Evolutionary conservation across 768 basidiomycete genomes (phyloP), one percentile per base, ranked within the genome.

Genomic region (Boletus barrowsii): DNA sequence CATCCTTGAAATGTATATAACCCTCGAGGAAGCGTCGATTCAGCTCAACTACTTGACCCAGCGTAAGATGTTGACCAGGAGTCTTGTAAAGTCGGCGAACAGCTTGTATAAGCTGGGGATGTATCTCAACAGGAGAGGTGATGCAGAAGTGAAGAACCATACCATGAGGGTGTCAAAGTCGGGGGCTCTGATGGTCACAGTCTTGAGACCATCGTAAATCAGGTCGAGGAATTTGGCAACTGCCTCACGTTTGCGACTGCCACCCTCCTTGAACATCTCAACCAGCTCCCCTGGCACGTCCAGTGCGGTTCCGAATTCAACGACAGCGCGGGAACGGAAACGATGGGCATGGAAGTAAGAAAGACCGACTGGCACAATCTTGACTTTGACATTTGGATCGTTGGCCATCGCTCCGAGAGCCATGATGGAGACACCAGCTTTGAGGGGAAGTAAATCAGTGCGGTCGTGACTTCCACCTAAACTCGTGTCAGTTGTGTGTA

Each of bases 81-180:
- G 93, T 88, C 65, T 94, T 93, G 73, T 98, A 98, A 48, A 98
- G 74, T 48, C 96, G 81, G 48, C 96, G 85, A 15, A 89, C 92
- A 22, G 95, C 96, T 82, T 98, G 96, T 51, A 98, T 93, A 53
- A 98, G 82, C 94, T 97, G 49, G 47, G 53, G 17, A 49, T 48
- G 7, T 46, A 35, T 53, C 48, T 51, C 41, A 53, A 54, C 35
- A 42, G 14, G 37, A n/a, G 44, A 45, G 36, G n/a, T 10, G 33
- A 57, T 8, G 22, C 13, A 42, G 26, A 43, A 50, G 37, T 8
- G 17, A 52, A 45, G 18, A 36, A n/a, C 68, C 82, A 52, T 61
- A 91, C 97, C 93, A 98, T 97, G 47, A 99, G 79, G 2, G 96
- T 98, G 61, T 99, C 97, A 68, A 92, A 98, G 69, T 99, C 97